Percentiles rank a stretch among this genome's conserved stretches.
Conservation (phyloP, 2,329 filamentous ascomycete genomes). For the Drechslerella dactyloides region DNA sequence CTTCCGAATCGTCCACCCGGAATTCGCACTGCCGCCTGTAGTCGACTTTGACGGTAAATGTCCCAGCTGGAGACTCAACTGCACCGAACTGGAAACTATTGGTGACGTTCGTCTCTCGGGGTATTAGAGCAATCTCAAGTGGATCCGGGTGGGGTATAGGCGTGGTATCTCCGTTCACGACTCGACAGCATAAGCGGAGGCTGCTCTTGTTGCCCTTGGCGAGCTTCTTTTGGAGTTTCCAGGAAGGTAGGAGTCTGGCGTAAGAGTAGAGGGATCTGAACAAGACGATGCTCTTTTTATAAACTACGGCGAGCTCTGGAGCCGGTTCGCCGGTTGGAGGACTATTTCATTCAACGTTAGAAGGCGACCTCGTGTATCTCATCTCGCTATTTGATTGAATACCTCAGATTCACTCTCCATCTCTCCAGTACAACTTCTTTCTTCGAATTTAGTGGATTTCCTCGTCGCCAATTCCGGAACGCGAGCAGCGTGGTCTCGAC, state of each 20-base stretch:
- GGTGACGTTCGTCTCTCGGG: constrained; percentile 68
- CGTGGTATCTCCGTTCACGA: constrained; percentile 68
- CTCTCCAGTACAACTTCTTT: constrained; percentile 85
- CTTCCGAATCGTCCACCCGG: constrained; percentile 87
- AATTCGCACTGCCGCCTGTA: constrained; percentile 92
- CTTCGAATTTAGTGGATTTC: constrained; percentile 58
- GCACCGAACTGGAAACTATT: constrained; percentile 81
- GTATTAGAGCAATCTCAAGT: constrained; percentile 73
- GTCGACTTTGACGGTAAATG: constrained; percentile 78
- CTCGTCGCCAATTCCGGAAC: constrained; percentile 60
- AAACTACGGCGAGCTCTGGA: constrained; percentile 78
- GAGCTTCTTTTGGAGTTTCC: constrained; percentile 79
- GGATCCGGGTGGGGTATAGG: constrained; percentile 69
- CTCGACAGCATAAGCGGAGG: constrained; percentile 79
- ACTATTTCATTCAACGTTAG: constrained; percentile 21
- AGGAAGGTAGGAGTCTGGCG: constrained; percentile 80
- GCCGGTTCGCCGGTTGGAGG: constrained; percentile 28
- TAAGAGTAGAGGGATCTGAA: constrained; percentile 88
- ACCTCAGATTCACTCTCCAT: constrained; percentile 84
- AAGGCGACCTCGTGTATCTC: neutral
- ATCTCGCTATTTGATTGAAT: constrained; percentile 57
- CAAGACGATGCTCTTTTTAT: constrained; percentile 95
- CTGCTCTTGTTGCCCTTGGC: constrained; percentile 70
- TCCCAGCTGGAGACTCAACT: constrained; percentile 83
- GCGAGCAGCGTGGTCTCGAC: constrained; percentile 80